Evolutionary conservation across 805 yeast genomes (phyloP), one percentile per base, ranked within the genome.

Genomic region (Hanseniaspora occidentalis): DNA sequence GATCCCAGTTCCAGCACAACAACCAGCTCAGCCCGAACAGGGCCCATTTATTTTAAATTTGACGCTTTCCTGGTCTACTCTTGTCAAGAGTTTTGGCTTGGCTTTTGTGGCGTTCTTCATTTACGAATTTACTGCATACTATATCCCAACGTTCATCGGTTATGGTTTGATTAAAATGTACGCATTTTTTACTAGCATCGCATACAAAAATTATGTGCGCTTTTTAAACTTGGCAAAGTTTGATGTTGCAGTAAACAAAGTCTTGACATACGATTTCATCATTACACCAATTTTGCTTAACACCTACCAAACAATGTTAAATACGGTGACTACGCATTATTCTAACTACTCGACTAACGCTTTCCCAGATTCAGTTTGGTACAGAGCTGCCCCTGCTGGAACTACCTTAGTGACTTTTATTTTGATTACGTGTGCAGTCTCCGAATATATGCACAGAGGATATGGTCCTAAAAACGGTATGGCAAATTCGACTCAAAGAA

Each of bases 71-170:
- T 41, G 53, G 26, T 33, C 38, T 5, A 50, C 49, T 25, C 40
- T 57, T 2, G 39, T 54, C 8, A 45, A 50, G 7, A 57, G 57
- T 39, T 53, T 47, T 27, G 25, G 44, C 34, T 56, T 57, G 14
- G 61, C 58, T 14, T 51, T 60, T 22, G 47, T 50, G 1, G 40
- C 57, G 19, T 44, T 59, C 2, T 52, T 65, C 1, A 49, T 59
- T 2, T 69, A 67, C 43, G 50, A 72, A 29, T 56, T 67, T 23
- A 35, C 63, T 11, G 58, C 70, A 1, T 75, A 72, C 47, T 56
- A 69, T 14, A 44, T 71, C 2, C 79, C 81, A 9, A 67, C 71
- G 6, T 48, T 66, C 34, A 35, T 70, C 3, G 80, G 79, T 8
- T 50, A 47, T 43, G 33, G 47, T 17, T 42, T 61, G 25, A 23